Evolutionary conservation across 176 grass and related monocot species (phyloP), one percentile per base, ranked within the genome.

Genomic region (Elaeis guineensis): DNA sequence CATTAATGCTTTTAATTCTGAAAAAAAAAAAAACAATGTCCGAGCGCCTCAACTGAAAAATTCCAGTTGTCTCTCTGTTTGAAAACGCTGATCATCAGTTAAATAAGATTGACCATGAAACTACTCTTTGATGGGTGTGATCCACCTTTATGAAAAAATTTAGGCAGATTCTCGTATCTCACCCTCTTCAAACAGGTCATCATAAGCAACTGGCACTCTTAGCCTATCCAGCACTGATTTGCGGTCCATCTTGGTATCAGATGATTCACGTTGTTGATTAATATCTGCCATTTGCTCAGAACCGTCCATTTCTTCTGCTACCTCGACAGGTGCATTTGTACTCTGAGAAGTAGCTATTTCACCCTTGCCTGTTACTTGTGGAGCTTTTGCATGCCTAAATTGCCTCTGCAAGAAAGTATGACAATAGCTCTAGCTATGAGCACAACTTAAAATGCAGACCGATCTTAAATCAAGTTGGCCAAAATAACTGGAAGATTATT

Each of bases 131-230:
- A 9, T 35, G 7, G 5, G 32, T 35, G 32, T 14, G 35, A 44
- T 3, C 35, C 35, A 44, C 35, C 35, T 44, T 12, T 3, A 44
- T 44, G 3, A 44, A 44, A 39, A 28, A 44, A 12, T 14, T 7
- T 52, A 49, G 62, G n/a, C 23, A 72, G 52, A 72, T 66, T 82
- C 75, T 1, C 80, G 79, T 76, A 98, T 86, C 80, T 89, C 93
- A 28, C 93, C 93, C 35, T 92, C 93, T 75, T 98, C 93, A 32
- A 89, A 85, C 54, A 92, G 76, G 72, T 98, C 87, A 61, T 86
- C 87, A 66, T 98, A 98, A 62, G 81, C 51, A 65, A 98, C 84
- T 44, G 81, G 93, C 54, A 89, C 24, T 6, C 93, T 79, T 49
- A 98, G 85, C 61, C 93, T 98, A 51, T 86, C 84, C 4, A 54